Percentiles rank a stretch among this genome's conserved stretches.
phyloP scores from a whole-genome alignment of 257 asterid species.

The Primulina tabacum region DNA sequence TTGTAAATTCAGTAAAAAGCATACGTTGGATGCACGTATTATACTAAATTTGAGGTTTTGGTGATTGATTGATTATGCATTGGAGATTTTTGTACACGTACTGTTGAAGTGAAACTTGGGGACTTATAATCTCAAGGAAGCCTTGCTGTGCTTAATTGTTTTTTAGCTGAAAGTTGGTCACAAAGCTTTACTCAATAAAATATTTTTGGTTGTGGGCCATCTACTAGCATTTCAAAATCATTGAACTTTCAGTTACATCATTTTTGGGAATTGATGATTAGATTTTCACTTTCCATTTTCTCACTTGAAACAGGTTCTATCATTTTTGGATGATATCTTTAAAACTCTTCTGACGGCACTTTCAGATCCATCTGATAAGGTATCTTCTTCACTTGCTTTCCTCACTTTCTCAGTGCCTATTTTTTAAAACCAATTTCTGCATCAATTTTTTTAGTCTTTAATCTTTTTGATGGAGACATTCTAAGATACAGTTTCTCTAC shows the following conservation, averaged over 20 bases:
- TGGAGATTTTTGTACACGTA: background rate
- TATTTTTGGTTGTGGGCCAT: slow-evolving; percentile 2
- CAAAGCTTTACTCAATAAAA: background rate
- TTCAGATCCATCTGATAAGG: slow-evolving; percentile 99
- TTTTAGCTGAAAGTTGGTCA: background rate
- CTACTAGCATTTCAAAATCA: slow-evolving; percentile 15
- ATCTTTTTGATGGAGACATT: background rate
- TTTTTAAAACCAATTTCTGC: background rate
- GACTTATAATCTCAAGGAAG: background rate
- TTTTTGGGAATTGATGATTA: slow-evolving; percentile 13
- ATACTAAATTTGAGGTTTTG: background rate
- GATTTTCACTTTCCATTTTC: slow-evolving; percentile 16
- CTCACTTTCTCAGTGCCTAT: slow-evolving; percentile 12
- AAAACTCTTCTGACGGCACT: slow-evolving; percentile 86
- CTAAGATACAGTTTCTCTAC: background rate
- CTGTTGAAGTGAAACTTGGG: background rate
- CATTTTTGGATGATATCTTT: slow-evolving; percentile 70
- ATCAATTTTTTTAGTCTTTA: background rate
- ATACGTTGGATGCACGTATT: background rate
- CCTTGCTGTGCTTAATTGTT: background rate
- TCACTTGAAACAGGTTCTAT: slow-evolving; percentile 64
- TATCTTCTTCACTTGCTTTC: slow-evolving; percentile 37
- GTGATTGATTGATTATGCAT: background rate
- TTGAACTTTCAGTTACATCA: slow-evolving; percentile 1
- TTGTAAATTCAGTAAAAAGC: background rate